Conservation (phyloP, 2,329 filamentous ascomycete genomes). For the Cladophialophora bantiana region DNA sequence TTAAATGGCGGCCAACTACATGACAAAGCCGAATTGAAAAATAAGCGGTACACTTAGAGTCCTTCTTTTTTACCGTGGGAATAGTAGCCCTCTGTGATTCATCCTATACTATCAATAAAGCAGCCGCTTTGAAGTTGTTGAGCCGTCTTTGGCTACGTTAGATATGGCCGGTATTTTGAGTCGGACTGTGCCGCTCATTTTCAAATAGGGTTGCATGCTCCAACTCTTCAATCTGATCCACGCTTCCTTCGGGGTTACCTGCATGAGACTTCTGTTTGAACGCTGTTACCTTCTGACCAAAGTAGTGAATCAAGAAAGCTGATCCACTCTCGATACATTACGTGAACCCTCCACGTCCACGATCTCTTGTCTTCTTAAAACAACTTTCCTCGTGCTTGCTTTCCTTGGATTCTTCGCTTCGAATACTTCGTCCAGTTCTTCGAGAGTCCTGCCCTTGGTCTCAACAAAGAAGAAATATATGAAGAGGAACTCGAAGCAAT, state of each 20-base stretch:
- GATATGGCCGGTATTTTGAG: too few relatives aligned
- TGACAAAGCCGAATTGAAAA: too few relatives aligned
- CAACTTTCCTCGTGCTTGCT: slow-evolving; percentile 25
- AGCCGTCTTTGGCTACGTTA: too few relatives aligned
- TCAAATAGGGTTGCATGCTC: not conserved
- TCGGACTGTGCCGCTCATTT: too few relatives aligned
- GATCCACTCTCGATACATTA: slow-evolving; percentile 6
- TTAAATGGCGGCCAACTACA: too few relatives aligned
- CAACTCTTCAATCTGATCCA: not conserved
- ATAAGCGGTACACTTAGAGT: too few relatives aligned
- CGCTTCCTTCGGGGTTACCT: not conserved
- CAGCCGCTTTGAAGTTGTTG: too few relatives aligned
- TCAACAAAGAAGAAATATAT: slow-evolving; percentile 41
- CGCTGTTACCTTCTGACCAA: not conserved
- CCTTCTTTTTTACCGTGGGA: too few relatives aligned
- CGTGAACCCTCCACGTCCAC: slow-evolving; percentile 9
- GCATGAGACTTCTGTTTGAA: not conserved
- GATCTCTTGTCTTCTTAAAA: slow-evolving; percentile 6
- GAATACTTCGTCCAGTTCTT: slow-evolving; percentile 50
- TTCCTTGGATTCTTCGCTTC: slow-evolving; percentile 56
- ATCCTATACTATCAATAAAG: too few relatives aligned
- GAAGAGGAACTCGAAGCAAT: slow-evolving; percentile 35
- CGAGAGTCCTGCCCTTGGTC: slow-evolving; percentile 39
- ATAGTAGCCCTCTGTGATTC: too few relatives aligned
- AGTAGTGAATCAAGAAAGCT: not conserved